phyloP scores from a whole-genome alignment of 805 yeast genomes.

The Barnettozyma wickerhamii region DNA sequence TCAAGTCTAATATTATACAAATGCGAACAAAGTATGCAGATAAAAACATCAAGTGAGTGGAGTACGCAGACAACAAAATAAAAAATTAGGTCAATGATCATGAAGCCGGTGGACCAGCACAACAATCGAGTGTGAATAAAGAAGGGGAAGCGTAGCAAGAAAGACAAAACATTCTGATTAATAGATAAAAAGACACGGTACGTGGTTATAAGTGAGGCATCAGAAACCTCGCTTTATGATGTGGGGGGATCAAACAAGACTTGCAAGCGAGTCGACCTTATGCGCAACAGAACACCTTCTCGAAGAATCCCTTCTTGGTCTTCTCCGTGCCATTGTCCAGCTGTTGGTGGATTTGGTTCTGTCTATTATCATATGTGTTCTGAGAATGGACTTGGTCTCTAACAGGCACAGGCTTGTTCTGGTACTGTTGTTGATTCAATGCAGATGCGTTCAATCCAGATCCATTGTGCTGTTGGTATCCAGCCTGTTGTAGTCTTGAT shows the following conservation, averaged over 20 bases:
- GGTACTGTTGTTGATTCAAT: conserved; percentile 26
- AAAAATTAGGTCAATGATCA: too few species aligned
- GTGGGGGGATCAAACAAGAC: neutral
- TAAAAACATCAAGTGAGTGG: too few species aligned
- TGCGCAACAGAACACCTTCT: conserved; percentile 24
- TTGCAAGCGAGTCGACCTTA: conserved; percentile 1
- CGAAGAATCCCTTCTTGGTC: conserved; percentile 22
- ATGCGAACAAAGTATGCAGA: too few species aligned
- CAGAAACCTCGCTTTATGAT: neutral
- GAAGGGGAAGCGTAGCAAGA: too few species aligned
- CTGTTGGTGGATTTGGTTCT: conserved; percentile 15
- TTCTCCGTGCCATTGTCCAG: conserved; percentile 13
- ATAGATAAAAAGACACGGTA: too few species aligned
- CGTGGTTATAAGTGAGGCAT: too few species aligned
- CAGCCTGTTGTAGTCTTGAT: conserved; percentile 11
- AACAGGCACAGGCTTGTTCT: conserved; percentile 27
- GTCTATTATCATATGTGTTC: conserved; percentile 20
- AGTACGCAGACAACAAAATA: too few species aligned
- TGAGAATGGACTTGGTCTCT: conserved; percentile 25
- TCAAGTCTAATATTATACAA: too few species aligned
- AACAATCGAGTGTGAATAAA: too few species aligned
- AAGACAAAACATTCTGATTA: too few species aligned
- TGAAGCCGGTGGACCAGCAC: too few species aligned
- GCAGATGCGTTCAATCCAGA: conserved; percentile 17
- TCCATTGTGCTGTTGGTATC: conserved; percentile 5